phyloP scores from a whole-genome alignment of 148 eudicot genomes.

The Diospyros kaki region DNA sequence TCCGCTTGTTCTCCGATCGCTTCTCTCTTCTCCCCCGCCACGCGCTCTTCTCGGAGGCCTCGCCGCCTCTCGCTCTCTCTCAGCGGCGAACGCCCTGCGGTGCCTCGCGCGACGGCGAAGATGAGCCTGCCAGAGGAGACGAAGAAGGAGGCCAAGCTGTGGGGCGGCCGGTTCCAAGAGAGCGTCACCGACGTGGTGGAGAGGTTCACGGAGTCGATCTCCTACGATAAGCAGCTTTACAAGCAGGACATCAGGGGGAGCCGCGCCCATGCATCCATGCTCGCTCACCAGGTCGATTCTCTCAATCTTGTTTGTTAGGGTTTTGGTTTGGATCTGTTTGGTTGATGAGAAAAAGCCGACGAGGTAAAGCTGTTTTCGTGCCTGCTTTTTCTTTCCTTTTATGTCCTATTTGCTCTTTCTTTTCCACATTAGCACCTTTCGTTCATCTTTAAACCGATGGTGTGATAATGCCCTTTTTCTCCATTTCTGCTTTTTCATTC shows the following conservation, averaged over 20 bases:
- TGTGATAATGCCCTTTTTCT: too few relatives aligned
- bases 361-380: too few relatives aligned
- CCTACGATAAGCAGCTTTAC: conserved; percentile 78
- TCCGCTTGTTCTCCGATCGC: neutral
- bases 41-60: neutral
- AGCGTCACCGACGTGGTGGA: conserved; percentile 87
- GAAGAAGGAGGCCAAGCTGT: conserved; percentile 69
- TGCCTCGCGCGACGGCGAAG: neutral
- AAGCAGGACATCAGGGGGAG: conserved; percentile 95
- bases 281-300: conserved; percentile 62
- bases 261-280: conserved; percentile 96
- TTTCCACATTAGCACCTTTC: too few relatives aligned
- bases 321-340: neutral
- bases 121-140: conserved; percentile 3
- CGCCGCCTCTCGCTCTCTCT: conserved; percentile 1
- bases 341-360: neutral
- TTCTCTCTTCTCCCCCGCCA: neutral
- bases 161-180: conserved; percentile 97
- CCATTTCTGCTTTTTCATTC: too few relatives aligned
- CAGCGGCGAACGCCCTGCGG: conserved; percentile 1
- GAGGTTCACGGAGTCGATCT: conserved; percentile 88
- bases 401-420: too few relatives aligned
- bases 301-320: neutral
- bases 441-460: too few relatives aligned
- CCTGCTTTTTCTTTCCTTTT: too few relatives aligned